Evolutionary conservation across 2,329 filamentous ascomycete species (phyloP), one percentile per base, ranked within the genome.

Genomic region (Fusarium irregulare): DNA sequence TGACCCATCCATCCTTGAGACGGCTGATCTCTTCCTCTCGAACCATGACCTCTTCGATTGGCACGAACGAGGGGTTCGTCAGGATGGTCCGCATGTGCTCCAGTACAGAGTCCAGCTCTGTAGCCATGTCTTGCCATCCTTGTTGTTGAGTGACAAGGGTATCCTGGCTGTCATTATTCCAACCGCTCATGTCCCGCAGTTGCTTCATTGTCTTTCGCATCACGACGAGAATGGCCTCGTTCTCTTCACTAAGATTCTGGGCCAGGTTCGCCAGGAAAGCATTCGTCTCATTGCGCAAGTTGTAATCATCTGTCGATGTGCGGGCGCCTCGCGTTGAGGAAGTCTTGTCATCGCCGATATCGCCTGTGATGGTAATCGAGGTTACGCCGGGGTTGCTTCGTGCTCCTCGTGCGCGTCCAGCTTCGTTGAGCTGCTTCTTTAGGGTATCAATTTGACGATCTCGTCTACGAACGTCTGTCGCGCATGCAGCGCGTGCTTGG

Each of bases 11-110:
- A 58, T 92, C 88, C 57, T 93, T 89, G 49, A 99, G 84, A 54
- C 93, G 88, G 55, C 87, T 86, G 70, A 99, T 98, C 78, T 98
- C 94, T 64, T 97, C 92, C 70, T 99, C 95, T 57, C 95, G 89
- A n/a, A 94, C 82, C 76, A 97, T 91, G 4, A 99, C 93, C 78
- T 98, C 96, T 75, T 98, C 96, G 23, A 98, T 89, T 1, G 95
- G 93, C 16, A 98, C 96, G 78, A 98, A 99, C 4, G 94, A 97
- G 2, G 96, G 96, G 76, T 98, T 98, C 11, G 94, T 98, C 46
- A 99, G 85, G 40, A 99, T 88, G 4, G 87, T 91, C 70, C 92
- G 88, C 69, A 99, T 87, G 76, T 97, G 93, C 34, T 92, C 89
- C 64, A 98, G 85, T 12, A 97, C 90, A 9, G 84, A 84, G 56